These are phyloP conservation scores for Pyrus hybrid DNA, from an alignment of 331 rosid species.

Conservation along the genomic window DNA sequence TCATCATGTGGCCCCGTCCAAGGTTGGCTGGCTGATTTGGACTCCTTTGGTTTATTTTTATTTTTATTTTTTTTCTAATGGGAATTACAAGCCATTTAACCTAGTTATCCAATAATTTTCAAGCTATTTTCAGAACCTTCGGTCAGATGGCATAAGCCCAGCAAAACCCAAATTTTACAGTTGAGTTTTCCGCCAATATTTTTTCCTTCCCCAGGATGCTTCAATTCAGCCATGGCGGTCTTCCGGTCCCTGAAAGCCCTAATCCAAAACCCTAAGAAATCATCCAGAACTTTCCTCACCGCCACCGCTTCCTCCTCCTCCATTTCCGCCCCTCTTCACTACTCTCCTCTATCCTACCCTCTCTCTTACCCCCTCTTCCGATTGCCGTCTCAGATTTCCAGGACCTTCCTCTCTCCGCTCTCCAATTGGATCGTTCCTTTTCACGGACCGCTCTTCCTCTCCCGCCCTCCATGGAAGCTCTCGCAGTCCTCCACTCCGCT, in stretches of 20 bases:
- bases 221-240: constrained; percentile 38
- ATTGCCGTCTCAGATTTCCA: constrained; percentile 17
- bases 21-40: too few species aligned
- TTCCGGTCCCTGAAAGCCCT: constrained; percentile 42
- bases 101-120: too few species aligned
- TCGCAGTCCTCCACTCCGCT: constrained; percentile 93
- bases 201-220: neutral
- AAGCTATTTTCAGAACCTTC: too few species aligned
- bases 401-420: constrained; percentile 36
- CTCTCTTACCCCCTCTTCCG: constrained; percentile 22
- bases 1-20: too few species aligned
- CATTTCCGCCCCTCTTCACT: constrained; percentile 19
- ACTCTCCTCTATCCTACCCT: constrained; percentile 12
- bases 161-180: neutral
- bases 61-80: too few species aligned
- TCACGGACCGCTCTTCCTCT: constrained; percentile 74
- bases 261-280: constrained; percentile 13
- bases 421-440: constrained; percentile 38
- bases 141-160: too few species aligned
- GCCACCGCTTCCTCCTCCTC: constrained; percentile 29
- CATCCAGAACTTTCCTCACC: constrained; percentile 43
- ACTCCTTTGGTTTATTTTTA: too few species aligned
- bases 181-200: neutral
- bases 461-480: constrained; percentile 81
- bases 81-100: too few species aligned